Conservation (phyloP, 169 alveolate genomes). For the Cryptosporidium tyzzeri region DNA sequence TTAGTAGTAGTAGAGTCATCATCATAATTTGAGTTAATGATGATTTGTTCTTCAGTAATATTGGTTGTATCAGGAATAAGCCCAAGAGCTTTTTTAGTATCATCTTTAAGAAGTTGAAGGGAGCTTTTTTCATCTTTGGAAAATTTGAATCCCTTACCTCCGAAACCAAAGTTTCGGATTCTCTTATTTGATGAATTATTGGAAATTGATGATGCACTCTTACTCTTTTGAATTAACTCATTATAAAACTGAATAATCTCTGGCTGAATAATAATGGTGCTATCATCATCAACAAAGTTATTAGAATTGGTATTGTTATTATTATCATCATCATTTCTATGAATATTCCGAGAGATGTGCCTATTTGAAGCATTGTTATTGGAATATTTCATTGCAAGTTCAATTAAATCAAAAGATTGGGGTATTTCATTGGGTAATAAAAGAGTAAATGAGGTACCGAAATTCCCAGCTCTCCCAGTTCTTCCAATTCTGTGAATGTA, state of each 20-base stretch:
- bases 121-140: constrained; percentile 70
- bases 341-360: not conserved
- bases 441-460: constrained; percentile 98
- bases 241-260: constrained; percentile 14
- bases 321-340: constrained; percentile 15
- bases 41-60: constrained; percentile 27
- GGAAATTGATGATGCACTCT: not conserved
- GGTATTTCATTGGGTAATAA: constrained; percentile 89
- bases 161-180: constrained; percentile 60
- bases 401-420: constrained; percentile 69
- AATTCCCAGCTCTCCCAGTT: constrained; percentile 98
- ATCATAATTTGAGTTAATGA: not conserved
- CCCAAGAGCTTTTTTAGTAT: constrained; percentile 71
- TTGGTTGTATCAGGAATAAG: constrained; percentile 56
- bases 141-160: constrained; percentile 70
- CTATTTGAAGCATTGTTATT: not conserved
- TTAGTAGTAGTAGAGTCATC: not conserved
- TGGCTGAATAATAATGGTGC: constrained; percentile 15
- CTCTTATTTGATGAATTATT: constrained; percentile 21
- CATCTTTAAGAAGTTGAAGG: constrained; percentile 68
- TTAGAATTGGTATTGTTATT: not conserved
- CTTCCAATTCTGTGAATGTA: constrained; percentile 99
- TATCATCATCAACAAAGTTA: constrained; percentile 15
- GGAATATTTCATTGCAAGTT: constrained; percentile 37
- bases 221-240: constrained; percentile 3